Evolutionary conservation across 164 flowering plant species (phyloP), one percentile per base, ranked within the genome.

Genomic region (Aristolochia contorta): DNA sequence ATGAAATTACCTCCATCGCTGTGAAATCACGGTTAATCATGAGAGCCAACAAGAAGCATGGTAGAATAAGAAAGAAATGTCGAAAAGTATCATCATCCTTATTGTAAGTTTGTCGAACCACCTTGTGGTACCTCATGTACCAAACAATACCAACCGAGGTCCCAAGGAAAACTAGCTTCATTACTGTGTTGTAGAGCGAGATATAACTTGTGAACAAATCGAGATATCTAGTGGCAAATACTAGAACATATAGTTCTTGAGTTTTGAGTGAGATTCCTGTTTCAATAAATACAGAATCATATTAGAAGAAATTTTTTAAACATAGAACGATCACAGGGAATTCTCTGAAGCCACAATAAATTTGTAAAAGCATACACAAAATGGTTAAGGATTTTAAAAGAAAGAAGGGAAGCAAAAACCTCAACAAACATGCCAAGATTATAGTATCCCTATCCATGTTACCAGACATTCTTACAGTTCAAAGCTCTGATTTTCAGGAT

Each of bases 241-340:
- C 83, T 13, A 84, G 12, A 46, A 63, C 83, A 65, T 84, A 84
- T 16, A 81, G 77, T 62, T 84, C 89, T 63, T 84, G 89, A 57
- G 89, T 84, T 69, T 80, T 84, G 19, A 80, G 74, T 1, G 89
- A 84, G 65, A 84, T 74, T 58, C 89, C 89, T 84, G 80, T 14
- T 59, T 27, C 63, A 47, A 41, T 63, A 61, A 65, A 48, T 18
- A 45, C 37, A 56, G 24, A n/a, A 20, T 53, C 9, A 37, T 10
- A 37, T 37, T 37, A 37, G 43, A 37, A 37, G 12, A 10, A 37
- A 37, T 1, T 10, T 37, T 4, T 37, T 37, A 10, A 37, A 37
- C 43, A 37, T 8, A 27, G 10, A 0, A 37, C 1, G 12, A 37
- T 37, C 9, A 37, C 7, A 10, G 43, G 12, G 43, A 37, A 37